Base-by-base conservation (phyloP, 495 filamentous ascomycete species). In the Podospora pseudocomata region DNA sequence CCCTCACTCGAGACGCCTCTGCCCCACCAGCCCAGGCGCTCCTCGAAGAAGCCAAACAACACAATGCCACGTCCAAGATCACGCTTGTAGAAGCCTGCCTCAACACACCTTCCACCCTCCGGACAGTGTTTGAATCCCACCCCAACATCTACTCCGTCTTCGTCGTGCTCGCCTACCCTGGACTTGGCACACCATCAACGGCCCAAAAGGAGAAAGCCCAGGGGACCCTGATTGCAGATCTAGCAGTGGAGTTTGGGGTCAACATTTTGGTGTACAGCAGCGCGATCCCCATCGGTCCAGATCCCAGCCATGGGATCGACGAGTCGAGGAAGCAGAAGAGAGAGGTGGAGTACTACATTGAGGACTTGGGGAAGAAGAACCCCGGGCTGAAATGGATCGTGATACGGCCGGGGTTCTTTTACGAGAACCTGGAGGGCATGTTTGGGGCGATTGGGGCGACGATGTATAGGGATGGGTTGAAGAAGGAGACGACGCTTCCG, bases 391-490 rank as follows among this genome's bases (percentile, higher is more conserved):
- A 62, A 23, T 58, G 55, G 55, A 82, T 77, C 3, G 74, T 81
- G 28, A 61, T 83, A 15, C 72, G 79, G 39, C 81, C 81, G 4
- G 76, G 77, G 1, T 75, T 79, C 60, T 83, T 83, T 69, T 77
- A 79, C 74, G 80, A 83, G 67, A 81, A 81, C 63, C 73, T 79
- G 26, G 73, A 75, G 11, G 76, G 72, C 1, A 62, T 70, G 1
- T 54, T 78, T 20, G 77, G 77, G 1, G 60, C 67, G 3, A 66
- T 79, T 18, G 68, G 69, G 2, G 70, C 71, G 0, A 55, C 67
- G 3, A 26, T 79, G 11, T 64, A 76, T 54, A 68, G 66, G 3
- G 66, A 71, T 19, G 76, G 76, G 1, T 64, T 81, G 66, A 72
- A 64, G 15, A 62, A 71, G 49, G 76, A 77, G 55, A 77, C 75